Evolutionary conservation across 805 yeast species (phyloP), one percentile per base, ranked within the genome.

Genomic region (Candida tibetensis): DNA sequence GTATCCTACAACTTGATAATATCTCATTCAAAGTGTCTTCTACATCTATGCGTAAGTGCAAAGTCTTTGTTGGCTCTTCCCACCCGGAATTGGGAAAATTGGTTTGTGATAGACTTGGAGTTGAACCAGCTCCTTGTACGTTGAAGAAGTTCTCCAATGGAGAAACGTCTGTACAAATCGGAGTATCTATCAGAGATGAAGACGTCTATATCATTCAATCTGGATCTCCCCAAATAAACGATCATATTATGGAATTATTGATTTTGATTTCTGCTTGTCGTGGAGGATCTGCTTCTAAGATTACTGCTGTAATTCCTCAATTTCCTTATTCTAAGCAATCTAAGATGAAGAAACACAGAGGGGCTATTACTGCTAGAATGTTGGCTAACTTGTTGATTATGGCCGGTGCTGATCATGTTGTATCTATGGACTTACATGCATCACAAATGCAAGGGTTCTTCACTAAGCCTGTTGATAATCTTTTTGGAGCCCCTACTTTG

Each of bases 391-490:
- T 93, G 56, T 71, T 93, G 46, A 81, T 89, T 41, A 95, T 93
- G 95, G 98, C 99, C 3, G 99, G 99, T 51, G 99, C 98, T 17
- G 98, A 93, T 64, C 99, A 93, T 64, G 95, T 93, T 41, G 91
- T 93, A 28, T 87, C 96, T 3, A 90, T 93, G 97, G 99, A 93
- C 58, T 71, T 93, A 49, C 85, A 80, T 53, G 99, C 99, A 18
- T 82, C 96, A 25, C 99, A 93, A 66, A 93, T 93, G 99, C 99
- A 93, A 70, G 99, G 99, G 10, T 93, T 93, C 59, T 93, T 93
- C 71, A 77, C 95, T 23, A 90, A 89, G 53, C 99, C 99, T 0
- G 99, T 93, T 18, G 99, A 93, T 63, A 93, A 93, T 62, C 69
- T 93, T 43, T 89, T 88, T 55, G 97, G 97, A 18, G 96, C 95